Conservation (phyloP, 2,329 filamentous ascomycete species). For the Colletotrichum sp. region DNA sequence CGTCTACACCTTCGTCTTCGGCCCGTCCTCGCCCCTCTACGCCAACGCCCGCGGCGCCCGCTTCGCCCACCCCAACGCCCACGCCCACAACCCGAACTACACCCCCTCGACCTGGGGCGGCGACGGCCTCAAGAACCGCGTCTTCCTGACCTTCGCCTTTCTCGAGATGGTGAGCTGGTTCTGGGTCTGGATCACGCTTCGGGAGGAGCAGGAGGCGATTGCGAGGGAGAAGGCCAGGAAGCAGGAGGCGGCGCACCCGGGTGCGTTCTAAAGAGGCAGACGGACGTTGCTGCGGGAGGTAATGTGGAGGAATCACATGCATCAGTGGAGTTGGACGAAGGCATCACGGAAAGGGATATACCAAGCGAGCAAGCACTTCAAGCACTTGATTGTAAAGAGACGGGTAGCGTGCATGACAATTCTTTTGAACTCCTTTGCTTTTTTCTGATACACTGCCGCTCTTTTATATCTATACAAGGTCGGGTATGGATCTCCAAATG, state of each 20-base stretch:
- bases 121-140: slow-evolving; percentile 79
- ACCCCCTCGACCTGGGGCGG: slow-evolving; percentile 53
- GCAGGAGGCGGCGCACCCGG: slow-evolving; percentile 6
- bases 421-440: neutral
- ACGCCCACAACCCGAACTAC: slow-evolving; percentile 38
- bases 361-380: neutral
- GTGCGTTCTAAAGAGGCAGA: neutral
- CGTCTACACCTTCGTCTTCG: slow-evolving; percentile 70
- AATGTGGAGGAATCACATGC: neutral
- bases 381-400: neutral
- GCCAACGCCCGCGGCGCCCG: slow-evolving; percentile 31
- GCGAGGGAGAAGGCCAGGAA: slow-evolving; percentile 42
- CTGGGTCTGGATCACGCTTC: slow-evolving; percentile 77
- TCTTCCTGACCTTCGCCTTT: slow-evolving; percentile 86
- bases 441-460: neutral
- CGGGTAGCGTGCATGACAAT: neutral
- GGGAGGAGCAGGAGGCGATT: slow-evolving; percentile 64
- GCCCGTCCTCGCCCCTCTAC: slow-evolving; percentile 54
- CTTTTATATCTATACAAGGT: neutral
- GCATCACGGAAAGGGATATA: neutral
- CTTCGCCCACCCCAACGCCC: slow-evolving; percentile 39
- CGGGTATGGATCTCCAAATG: neutral
- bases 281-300: neutral
- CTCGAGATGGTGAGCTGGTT: slow-evolving; percentile 87
- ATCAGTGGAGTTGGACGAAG: neutral